Base-by-base conservation (phyloP, 257 asterid species). In the Scutellaria minor region DNA sequence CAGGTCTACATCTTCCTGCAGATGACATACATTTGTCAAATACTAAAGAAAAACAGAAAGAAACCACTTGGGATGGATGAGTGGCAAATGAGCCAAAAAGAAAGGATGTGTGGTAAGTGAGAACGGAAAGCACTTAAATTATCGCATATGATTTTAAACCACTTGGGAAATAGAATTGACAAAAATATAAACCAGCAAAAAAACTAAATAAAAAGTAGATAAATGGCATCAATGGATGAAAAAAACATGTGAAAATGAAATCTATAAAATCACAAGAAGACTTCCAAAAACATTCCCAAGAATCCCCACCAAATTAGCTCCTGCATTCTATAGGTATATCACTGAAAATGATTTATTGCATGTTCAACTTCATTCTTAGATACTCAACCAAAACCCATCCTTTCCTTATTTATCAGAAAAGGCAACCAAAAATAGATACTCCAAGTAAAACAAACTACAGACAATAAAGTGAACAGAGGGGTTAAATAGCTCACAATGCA, bases 1-100 rank as follows among this genome's bases (percentile, higher is more conserved):
- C 76, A 77, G 72, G 65, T 81, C 81, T 24, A 94, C 76, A 59
- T 91, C 95, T 60, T 89, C 97, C 98, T 94, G 89, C 74, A 89
- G 41, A 77, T 70, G 55, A 70, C 66, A 73, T 79, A 71, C 40
- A 57, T 68, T 27, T 7, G 50, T 65, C 47, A 59, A 45, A 67
- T 68, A 77, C 57, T 50, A 54, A 48, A 14, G 37, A 55, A 10
- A 46, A 53, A 37, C 53, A 39, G 39, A 27, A 12, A 5, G 69
- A 66, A 52, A 50, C 18, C 18, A 18, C 18, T 18, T 18, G 18
- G 18, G 18, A 18, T 18, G 41, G 58, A 61, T 54, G 37, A 45
- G 48, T 39, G 61, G 35, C 40, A 27, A 41, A 18, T 60, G 35
- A 67, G 44, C 44, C 47, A 51, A 47, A 27, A 12, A 5, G 69